Conservation (phyloP, 352 stramenopile genomes). For the Phytophthora parvispora region DNA sequence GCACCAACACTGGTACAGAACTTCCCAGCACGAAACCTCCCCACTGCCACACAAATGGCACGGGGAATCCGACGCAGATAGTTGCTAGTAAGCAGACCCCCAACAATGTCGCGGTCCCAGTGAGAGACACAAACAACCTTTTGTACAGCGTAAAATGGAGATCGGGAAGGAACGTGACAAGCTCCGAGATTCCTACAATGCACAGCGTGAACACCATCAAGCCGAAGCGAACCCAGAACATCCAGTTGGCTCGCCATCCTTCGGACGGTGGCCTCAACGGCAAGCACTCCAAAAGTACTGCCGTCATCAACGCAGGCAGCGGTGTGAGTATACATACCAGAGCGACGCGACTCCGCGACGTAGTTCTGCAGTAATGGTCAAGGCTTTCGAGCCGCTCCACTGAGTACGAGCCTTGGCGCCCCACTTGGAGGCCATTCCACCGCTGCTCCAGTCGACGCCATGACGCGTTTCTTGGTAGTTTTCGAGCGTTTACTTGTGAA, state of each 20-base stretch:
- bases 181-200: neutral
- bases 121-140: neutral
- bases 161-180: neutral
- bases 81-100: neutral
- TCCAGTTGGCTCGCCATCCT: constrained; percentile 12
- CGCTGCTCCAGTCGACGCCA: neutral
- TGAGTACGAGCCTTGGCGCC: constrained; percentile 1
- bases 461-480: neutral
- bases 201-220: neutral
- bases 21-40: neutral
- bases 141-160: neutral
- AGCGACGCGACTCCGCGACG: neutral
- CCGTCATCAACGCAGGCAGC: neutral
- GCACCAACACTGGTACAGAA: neutral
- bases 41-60: constrained; percentile 1
- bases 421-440: neutral
- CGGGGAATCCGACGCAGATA: neutral
- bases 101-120: neutral
- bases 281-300: constrained; percentile 7
- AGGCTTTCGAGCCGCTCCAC: neutral
- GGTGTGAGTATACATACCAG: constrained; percentile 1
- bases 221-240: constrained; percentile 3
- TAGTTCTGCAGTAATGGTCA: constrained; percentile 2
- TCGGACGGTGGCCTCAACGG: constrained; percentile 5
- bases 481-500: neutral